Conservation (phyloP, 345 rosid genomes). For the Aurinia saxatilis region DNA sequence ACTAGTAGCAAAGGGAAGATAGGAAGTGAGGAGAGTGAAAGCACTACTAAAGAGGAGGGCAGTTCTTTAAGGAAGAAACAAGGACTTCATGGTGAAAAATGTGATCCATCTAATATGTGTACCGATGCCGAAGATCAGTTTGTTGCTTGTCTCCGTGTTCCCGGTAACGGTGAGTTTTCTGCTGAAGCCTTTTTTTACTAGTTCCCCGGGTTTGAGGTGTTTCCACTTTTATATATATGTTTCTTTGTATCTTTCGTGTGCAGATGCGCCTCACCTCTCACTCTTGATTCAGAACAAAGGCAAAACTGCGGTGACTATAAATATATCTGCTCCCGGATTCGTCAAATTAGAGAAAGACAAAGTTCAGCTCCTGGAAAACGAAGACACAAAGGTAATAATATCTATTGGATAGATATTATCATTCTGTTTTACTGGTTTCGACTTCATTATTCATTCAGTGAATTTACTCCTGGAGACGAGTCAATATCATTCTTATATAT, state of each 20-base stretch:
- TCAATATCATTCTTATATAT: neutral
- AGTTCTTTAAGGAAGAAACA: slow-evolving; percentile 24
- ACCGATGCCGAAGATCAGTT: slow-evolving; percentile 39
- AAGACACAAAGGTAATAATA: slow-evolving; percentile 41
- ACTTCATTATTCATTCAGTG: too few relatives aligned
- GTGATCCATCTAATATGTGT: slow-evolving; percentile 67
- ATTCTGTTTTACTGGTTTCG: too few relatives aligned
- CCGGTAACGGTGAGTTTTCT: slow-evolving; percentile 56
- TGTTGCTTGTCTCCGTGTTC: slow-evolving; percentile 75
- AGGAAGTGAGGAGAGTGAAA: slow-evolving; percentile 7
- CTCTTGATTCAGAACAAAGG: slow-evolving; percentile 70
- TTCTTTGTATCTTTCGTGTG: neutral
- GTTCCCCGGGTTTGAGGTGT: neutral
- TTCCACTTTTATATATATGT: neutral
- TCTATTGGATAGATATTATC: too few relatives aligned
- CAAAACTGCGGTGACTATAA: slow-evolving; percentile 36
- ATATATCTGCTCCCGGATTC: slow-evolving; percentile 48
- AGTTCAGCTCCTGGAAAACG: slow-evolving; percentile 44
- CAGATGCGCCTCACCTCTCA: slow-evolving; percentile 64
- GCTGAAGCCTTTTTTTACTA: neutral
- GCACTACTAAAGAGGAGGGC: neutral
- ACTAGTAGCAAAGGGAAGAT: neutral
- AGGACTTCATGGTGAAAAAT: slow-evolving; percentile 43
- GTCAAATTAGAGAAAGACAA: slow-evolving; percentile 39
- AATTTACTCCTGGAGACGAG: neutral